Base-by-base conservation (phyloP, 371 early-diverging fungal species). In the Actinomortierella ambigua region DNA sequence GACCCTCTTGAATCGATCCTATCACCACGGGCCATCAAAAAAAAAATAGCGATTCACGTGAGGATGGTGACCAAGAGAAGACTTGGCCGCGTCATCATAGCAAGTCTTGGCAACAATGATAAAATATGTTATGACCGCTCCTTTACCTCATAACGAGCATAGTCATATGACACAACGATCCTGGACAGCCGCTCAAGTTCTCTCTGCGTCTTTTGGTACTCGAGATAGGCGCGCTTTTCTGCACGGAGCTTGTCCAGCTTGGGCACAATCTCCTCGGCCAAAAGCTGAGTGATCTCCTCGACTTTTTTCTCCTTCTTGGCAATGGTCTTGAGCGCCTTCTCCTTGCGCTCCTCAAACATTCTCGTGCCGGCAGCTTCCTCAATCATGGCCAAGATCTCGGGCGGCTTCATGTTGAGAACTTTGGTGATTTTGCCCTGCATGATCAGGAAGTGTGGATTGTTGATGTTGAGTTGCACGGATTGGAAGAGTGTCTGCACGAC, bases 361-460 rank as follows among this genome's bases (percentile, higher is more conserved):
- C 92, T 87, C 41, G 98, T 99, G 5, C 99, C 99, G 4, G 99
- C 98, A 0, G 99, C 98, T 77, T 99, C 99, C 75, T 99, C 98
- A 23, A 99, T 95, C 97, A 99, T 96, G 28, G 93, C 90, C 29
- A 97, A 78, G 24, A 98, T 91, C 69, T 99, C 98, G 4, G 87
- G 85, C 0, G 98, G 97, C 73, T 97, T 98, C 99, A 99, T 99
- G 75, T 97, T 99, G 24, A 99, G 85, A 3, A 99, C 96, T 69
- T 98, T 97, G 22, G 99, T 99, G 70, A 99, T 98, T 55, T 91
- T 86, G 41, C 99, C 99, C 81, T 99, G 99, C 97, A 99, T 98
- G 69, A 96, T 99, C 62, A 99, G 76, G 69, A 98, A 99, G 70
- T 98, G 97, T 15, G 99, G 99, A 69, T 98, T 98, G 84, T 98